Conservation (phyloP, 192 early-diverging fungal genomes). For the Geranomyces variabilis region DNA sequence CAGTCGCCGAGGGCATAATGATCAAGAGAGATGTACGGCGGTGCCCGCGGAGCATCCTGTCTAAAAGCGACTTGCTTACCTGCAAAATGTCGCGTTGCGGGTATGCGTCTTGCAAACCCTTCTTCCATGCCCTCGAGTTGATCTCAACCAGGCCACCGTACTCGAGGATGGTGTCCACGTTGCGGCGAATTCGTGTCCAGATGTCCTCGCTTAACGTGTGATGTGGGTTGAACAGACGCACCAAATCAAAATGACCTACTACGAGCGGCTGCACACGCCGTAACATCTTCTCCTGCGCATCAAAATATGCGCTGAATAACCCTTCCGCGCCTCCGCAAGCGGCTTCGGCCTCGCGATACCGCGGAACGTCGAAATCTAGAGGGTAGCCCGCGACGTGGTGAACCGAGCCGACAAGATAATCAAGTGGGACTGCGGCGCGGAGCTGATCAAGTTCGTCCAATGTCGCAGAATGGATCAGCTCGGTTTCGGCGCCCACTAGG, state of each 20-base stretch:
- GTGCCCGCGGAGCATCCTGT: too few species aligned
- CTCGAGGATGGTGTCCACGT: conserved; percentile 75
- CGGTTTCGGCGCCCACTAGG: conserved; percentile 90
- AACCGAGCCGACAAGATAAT: conserved; percentile 91
- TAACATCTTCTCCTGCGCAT: conserved; percentile 82
- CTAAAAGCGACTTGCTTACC: conserved; percentile 62
- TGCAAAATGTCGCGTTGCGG: conserved; percentile 80
- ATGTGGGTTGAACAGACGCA: conserved; percentile 72
- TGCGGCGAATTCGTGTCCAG: conserved; percentile 63
- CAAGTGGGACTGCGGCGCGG: conserved; percentile 55
- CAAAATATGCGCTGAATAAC: conserved; percentile 84
- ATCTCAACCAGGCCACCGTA: conserved; percentile 93
- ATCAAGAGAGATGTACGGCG: neutral
- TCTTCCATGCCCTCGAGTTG: conserved; percentile 93
- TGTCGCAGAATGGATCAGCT: conserved; percentile 68
- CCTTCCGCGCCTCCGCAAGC: conserved; percentile 31
- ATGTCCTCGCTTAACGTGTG: conserved; percentile 50
- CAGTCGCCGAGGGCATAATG: too few species aligned
- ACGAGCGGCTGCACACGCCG: conserved; percentile 73
- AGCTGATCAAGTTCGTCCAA: conserved; percentile 57
- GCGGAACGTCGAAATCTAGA: conserved; percentile 75
- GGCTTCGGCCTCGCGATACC: conserved; percentile 58
- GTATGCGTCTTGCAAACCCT: conserved; percentile 82
- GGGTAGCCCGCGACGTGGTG: conserved; percentile 85
- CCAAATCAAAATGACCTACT: conserved; percentile 95